These are phyloP conservation scores for Oldenlandia corymbosa DNA, from an alignment of 257 asterid genomes.

Conservation along the genomic window DNA sequence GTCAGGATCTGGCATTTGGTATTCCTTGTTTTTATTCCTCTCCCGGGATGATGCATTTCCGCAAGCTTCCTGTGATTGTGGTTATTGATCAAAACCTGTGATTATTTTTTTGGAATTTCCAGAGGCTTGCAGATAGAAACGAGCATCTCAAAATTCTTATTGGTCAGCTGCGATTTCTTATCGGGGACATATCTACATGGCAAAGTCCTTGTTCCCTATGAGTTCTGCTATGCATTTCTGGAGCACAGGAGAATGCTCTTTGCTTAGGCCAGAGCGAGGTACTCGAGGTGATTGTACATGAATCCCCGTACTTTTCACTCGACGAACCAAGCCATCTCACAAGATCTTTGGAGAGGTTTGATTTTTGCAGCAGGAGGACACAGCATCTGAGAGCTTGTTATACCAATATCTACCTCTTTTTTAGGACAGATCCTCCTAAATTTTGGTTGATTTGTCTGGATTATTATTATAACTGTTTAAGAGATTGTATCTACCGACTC, in stretches of 20 bases:
- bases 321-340: background rate
- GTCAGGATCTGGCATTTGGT: background rate
- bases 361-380: background rate
- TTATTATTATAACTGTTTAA: too few relatives aligned
- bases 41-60: too few relatives aligned
- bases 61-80: too few relatives aligned
- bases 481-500: too few relatives aligned
- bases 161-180: conserved; percentile 67
- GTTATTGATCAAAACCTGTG: background rate
- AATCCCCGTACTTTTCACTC: background rate
- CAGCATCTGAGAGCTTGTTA: background rate
- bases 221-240: conserved; percentile 11
- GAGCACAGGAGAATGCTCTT: background rate
- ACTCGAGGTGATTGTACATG: background rate
- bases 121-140: conserved; percentile 68
- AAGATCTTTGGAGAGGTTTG: too few relatives aligned
- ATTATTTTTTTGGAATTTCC: conserved; percentile 16
- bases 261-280: background rate
- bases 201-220: conserved; percentile 72
- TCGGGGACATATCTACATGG: conserved; percentile 73
- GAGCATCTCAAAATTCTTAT: conserved; percentile 56
- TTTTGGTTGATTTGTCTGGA: too few relatives aligned
- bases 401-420: too few relatives aligned
- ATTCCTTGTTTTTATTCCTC: too few relatives aligned
- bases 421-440: too few relatives aligned